Conservation (phyloP, 2,329 filamentous ascomycete genomes). For the Aspergillus ochraceus region DNA sequence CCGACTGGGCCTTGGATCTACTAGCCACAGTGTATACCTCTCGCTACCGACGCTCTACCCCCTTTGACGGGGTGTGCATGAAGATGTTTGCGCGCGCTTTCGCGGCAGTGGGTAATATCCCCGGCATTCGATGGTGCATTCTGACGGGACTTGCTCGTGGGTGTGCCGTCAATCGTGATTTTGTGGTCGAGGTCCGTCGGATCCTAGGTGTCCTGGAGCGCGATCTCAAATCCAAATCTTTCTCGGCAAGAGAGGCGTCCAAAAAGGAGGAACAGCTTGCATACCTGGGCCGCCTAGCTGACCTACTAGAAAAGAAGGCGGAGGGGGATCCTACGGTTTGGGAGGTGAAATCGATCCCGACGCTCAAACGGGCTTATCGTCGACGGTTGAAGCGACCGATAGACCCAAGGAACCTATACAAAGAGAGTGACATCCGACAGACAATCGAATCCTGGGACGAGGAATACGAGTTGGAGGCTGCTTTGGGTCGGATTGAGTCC, state of each 20-base stretch:
- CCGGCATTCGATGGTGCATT: constrained; percentile 44
- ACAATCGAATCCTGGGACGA: constrained; percentile 28
- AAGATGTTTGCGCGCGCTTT: constrained; percentile 41
- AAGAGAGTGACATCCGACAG: constrained; percentile 12
- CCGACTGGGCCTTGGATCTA: constrained; percentile 33
- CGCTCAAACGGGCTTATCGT: constrained; percentile 15
- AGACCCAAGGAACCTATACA: constrained; percentile 14
- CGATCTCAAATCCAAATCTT: constrained; percentile 3
- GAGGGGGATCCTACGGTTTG: constrained; percentile 19
- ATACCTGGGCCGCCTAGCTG: constrained; percentile 21
- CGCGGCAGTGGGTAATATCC: constrained; percentile 26
- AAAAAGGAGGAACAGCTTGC: constrained; percentile 13
- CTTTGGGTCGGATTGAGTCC: constrained; percentile 18
- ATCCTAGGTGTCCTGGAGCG: constrained; percentile 21
- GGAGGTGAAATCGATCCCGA: constrained; percentile 12
- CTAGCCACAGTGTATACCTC: constrained; percentile 39
- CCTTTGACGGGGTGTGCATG: constrained; percentile 39
- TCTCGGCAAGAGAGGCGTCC: constrained; percentile 3
- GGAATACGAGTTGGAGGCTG: constrained; percentile 28
- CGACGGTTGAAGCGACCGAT: constrained; percentile 11
- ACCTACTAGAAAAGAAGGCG: constrained; percentile 24
- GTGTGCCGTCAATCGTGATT: constrained; percentile 30
- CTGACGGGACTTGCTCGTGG: constrained; percentile 36
- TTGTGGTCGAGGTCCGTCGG: constrained; percentile 36
- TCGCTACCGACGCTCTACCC: constrained; percentile 31